A percentile compares a stretch with the other conserved stretches of the same genome.
Conservation (phyloP, 2,329 filamentous ascomycete species). For the Sodiomyces alkalinus region DNA sequence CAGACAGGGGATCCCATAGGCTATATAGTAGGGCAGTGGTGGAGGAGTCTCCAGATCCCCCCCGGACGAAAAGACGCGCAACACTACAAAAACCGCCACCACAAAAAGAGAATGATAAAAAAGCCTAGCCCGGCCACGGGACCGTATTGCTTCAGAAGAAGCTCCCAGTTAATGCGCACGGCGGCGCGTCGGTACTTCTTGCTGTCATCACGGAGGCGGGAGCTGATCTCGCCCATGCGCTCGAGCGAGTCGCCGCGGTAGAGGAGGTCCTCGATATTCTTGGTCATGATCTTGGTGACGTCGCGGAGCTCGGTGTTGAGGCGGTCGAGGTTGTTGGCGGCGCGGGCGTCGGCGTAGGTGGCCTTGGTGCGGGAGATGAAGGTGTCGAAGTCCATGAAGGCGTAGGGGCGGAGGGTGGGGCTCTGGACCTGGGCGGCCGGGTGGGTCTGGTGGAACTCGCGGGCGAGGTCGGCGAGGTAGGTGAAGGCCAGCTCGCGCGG, state of each 20-base stretch:
- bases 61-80: no score
- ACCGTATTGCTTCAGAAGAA: conserved; percentile 91
- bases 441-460: conserved; percentile 85
- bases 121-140: conserved; percentile 71
- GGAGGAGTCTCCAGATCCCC: no score
- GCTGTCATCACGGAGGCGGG: conserved; percentile 75
- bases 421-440: conserved; percentile 56
- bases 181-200: conserved; percentile 89
- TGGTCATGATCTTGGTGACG: conserved; percentile 98
- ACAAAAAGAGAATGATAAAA: conserved; percentile 74
- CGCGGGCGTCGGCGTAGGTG: conserved; percentile 84
- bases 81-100: conserved; percentile 75
- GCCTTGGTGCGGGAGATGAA: conserved; percentile 89
- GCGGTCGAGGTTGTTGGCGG: conserved; percentile 83
- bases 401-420: conserved; percentile 71
- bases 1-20: no score
- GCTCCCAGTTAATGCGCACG: conserved; percentile 94
- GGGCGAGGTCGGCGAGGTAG: conserved; percentile 82
- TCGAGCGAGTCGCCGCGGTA: conserved; percentile 91
- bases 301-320: conserved; percentile 94
- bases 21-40: no score
- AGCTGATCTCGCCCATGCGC: conserved; percentile 91
- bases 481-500: conserved; percentile 97
- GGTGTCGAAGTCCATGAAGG: conserved; percentile 95
- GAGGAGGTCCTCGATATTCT: conserved; percentile 96